Conservation (phyloP, 2,329 filamentous ascomycete species). For the Ceratocystis smalleyi region DNA sequence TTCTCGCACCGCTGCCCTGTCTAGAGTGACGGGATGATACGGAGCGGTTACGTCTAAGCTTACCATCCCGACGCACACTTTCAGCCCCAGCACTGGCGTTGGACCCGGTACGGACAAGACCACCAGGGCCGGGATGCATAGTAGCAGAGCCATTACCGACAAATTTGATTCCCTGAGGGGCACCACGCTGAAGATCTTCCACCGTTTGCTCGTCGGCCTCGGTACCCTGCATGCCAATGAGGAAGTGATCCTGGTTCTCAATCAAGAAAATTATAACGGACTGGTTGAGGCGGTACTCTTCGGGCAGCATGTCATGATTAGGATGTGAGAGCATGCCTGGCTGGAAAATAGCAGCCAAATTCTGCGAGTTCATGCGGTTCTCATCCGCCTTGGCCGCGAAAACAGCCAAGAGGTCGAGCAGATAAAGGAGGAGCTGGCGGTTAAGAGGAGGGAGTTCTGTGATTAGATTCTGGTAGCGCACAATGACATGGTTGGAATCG, state of each 20-base stretch:
- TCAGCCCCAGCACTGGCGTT: constrained; percentile 80
- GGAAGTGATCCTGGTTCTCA: constrained; percentile 94
- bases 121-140: constrained; percentile 25
- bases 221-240: constrained; percentile 97
- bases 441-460: constrained; percentile 86
- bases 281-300: constrained; percentile 88
- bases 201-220: constrained; percentile 73
- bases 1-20: constrained; percentile 12
- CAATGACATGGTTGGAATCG: constrained; percentile 55
- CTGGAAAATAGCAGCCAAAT: constrained; percentile 92
- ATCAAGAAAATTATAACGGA: constrained; percentile 96
- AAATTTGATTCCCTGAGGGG: constrained; percentile 28
- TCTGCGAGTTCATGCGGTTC: constrained; percentile 92
- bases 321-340: constrained; percentile 92
- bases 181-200: constrained; percentile 52
- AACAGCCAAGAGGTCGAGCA: constrained; percentile 85
- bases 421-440: constrained; percentile 84
- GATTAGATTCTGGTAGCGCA: constrained; percentile 74
- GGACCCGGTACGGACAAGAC: constrained; percentile 59
- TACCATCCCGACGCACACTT: constrained; percentile 66
- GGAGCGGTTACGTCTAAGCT: constrained; percentile 74
- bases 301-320: constrained; percentile 82
- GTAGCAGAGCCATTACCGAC: not conserved
- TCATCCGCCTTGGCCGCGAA: constrained; percentile 94
- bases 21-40: constrained; percentile 54